Percentiles rank a stretch among this genome's conserved stretches.
These are phyloP conservation scores for Dioscorea alata DNA, from an alignment of 106 monocot genomes.

Conservation along the genomic window DNA sequence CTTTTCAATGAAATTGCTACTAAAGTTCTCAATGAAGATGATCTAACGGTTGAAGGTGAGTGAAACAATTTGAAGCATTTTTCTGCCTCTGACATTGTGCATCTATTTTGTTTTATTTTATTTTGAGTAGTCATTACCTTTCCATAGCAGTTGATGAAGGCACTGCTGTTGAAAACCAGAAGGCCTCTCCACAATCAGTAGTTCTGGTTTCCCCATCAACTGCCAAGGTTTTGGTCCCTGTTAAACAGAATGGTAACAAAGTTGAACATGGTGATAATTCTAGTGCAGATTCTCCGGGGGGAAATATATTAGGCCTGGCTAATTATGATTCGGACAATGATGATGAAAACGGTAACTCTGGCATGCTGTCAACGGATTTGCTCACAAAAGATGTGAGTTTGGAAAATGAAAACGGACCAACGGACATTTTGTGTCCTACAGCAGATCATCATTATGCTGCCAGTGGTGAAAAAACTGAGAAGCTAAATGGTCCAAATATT, in stretches of 20 bases:
- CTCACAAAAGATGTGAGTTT: not conserved
- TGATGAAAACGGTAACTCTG: constrained; percentile 8
- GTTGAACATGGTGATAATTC: constrained; percentile 18
- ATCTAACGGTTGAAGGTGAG: constrained; percentile 34
- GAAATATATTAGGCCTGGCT: constrained; percentile 60
- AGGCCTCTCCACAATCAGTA: constrained; percentile 19
- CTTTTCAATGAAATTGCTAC: constrained; percentile 83
- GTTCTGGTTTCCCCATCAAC: constrained; percentile 24
- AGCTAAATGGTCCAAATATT: not conserved
- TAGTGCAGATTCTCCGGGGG: constrained; percentile 23
- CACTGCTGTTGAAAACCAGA: constrained; percentile 16
- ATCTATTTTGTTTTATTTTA: not conserved
- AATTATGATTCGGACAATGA: constrained; percentile 64
- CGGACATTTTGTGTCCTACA: not conserved
- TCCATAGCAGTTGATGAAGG: constrained; percentile 28
- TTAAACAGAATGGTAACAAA: constrained; percentile 15
- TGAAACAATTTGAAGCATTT: not conserved
- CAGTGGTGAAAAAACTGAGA: not conserved
- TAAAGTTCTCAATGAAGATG: constrained; percentile 66
- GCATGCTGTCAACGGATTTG: not conserved
- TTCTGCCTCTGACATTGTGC: not conserved
- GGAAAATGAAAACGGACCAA: not conserved
- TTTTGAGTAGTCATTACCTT: constrained; percentile 6
- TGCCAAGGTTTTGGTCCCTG: constrained; percentile 29
- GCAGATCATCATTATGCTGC: not conserved